Evolutionary conservation across 768 basidiomycete species (phyloP).

Genomic region (Artomyces pyxidatus): DNA sequence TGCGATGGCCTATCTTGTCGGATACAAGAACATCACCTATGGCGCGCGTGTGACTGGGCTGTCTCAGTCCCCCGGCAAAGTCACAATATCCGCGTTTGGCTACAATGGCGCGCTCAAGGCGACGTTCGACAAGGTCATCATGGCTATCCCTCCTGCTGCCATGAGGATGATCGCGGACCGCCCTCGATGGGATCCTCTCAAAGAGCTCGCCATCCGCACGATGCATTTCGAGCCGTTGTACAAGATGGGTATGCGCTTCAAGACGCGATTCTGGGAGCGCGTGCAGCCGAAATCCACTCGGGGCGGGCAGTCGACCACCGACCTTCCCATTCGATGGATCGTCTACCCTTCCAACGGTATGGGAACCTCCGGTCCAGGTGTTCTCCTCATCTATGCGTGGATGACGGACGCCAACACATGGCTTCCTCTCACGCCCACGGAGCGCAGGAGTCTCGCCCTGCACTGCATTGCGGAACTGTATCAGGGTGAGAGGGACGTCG

Average conservation of each 20-base stretch:
- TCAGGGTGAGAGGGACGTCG: constrained; percentile 4
- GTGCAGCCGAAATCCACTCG: not conserved
- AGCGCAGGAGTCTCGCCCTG: constrained; percentile 16
- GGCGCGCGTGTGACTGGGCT: constrained; percentile 15
- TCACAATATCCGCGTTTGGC: constrained; percentile 5
- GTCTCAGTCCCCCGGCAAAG: constrained; percentile 6
- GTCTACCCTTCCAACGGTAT: constrained; percentile 16
- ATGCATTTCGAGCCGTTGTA: constrained; percentile 20
- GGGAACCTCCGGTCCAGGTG: constrained; percentile 17
- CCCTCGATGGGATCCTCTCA: constrained; percentile 13
- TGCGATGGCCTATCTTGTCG: constrained; percentile 17
- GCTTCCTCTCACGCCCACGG: constrained; percentile 15
- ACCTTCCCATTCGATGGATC: constrained; percentile 16
- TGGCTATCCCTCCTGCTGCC: constrained; percentile 20
- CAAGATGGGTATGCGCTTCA: constrained; percentile 19
- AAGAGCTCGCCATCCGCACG: constrained; percentile 19
- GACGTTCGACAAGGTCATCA: constrained; percentile 16
- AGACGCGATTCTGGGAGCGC: constrained; percentile 17
- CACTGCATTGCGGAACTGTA: constrained; percentile 17
- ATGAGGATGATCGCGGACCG: constrained; percentile 19
- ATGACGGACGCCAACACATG: constrained; percentile 19
- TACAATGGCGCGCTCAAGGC: not conserved
- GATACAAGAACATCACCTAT: constrained; percentile 14
- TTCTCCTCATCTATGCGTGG: constrained; percentile 22
- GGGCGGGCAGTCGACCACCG: constrained; percentile 16